Base-by-base conservation (phyloP, 2,329 filamentous ascomycete species). In the Aureobasidium sp. region DNA sequence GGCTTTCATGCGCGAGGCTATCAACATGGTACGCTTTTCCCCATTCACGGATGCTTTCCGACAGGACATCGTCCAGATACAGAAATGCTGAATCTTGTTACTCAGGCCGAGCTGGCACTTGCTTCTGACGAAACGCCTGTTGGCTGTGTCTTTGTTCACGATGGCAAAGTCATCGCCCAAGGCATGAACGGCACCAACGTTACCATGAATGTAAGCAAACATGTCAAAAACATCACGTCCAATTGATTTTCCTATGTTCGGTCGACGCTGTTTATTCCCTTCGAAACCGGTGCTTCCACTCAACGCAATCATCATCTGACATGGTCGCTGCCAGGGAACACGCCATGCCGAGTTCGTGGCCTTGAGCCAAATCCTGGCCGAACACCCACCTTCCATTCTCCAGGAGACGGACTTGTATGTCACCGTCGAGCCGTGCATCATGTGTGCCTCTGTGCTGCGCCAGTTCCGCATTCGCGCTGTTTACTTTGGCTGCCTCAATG, bases 141-240 rank as follows among this genome's bases (percentile, higher is more conserved):
- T 22, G 95, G 94, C 53, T 99, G 94, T 75, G 91, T 99, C 36
- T 86, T 99, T 59, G 92, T 97, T 25, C 84, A 91, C 72, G 77
- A 90, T 31, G 87, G 86, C 66, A 81, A 85, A 67, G 82, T 97
- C 66, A 91, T 99, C 67, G 92, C 90, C 45, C 84, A 83, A 65
- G 94, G 94, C 65, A 97, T 97, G 89, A 99, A 99, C 70, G 94
- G 95, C 66, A 99, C 94, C 59, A 99, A 97, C 70, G 82, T 89
- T 68, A 94, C 89, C 29, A 85, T 93, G 71, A 85, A 85, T 72
- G 82, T 83, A 73, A 56, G 77, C 72, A 20, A 39, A 53, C 62
- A 44, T 37, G 4, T 39, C 29, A 29, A 7, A 6, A 29, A 9
- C 20, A 8, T 58, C 41, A 5, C 3, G 3, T n/a, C 14, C 14